Evolutionary conservation across 139 green algal species (phyloP).

Genomic region (Haematococcus lacustris): DNA sequence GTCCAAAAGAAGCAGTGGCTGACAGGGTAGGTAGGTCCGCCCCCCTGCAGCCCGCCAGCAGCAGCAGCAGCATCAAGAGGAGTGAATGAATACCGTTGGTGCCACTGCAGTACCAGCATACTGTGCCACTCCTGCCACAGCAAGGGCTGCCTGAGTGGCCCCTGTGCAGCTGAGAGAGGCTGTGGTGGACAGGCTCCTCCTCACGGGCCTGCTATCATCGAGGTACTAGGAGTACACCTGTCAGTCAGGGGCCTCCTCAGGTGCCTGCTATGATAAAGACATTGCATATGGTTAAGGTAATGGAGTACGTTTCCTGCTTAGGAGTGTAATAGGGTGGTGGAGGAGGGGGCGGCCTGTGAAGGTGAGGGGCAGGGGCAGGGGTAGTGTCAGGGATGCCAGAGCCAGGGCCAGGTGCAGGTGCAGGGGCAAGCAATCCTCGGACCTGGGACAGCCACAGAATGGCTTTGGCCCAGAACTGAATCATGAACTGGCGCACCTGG

Average conservation of each 20-base stretch:
- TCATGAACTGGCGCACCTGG: not conserved
- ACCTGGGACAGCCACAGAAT: not conserved
- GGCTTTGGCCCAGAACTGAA: not conserved
- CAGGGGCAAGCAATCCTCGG: not conserved
- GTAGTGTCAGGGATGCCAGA: not conserved
- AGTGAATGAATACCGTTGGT: not conserved
- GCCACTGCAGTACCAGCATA: not conserved
- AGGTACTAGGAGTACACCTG: no score
- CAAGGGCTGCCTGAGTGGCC: not conserved
- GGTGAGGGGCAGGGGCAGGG: not conserved
- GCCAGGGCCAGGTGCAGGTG: not conserved
- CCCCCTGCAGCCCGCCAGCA: not conserved
- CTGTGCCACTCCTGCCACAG: not conserved
- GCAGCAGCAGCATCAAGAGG: not conserved
- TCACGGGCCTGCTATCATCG: not conserved
- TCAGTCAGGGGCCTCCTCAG: no score
- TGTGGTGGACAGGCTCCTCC: not conserved
- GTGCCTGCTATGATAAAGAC: no score
- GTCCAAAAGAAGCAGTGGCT: slow-evolving; percentile 18
- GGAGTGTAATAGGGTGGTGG: not conserved
- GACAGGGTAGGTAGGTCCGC: slow-evolving; percentile 18
- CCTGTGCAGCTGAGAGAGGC: not conserved
- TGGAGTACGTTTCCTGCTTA: no score
- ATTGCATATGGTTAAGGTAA: no score
- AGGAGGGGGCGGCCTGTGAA: not conserved